These are phyloP conservation scores for Physaria fendleri DNA, from an alignment of 345 rosid genomes.

Conservation along the genomic window DNA sequence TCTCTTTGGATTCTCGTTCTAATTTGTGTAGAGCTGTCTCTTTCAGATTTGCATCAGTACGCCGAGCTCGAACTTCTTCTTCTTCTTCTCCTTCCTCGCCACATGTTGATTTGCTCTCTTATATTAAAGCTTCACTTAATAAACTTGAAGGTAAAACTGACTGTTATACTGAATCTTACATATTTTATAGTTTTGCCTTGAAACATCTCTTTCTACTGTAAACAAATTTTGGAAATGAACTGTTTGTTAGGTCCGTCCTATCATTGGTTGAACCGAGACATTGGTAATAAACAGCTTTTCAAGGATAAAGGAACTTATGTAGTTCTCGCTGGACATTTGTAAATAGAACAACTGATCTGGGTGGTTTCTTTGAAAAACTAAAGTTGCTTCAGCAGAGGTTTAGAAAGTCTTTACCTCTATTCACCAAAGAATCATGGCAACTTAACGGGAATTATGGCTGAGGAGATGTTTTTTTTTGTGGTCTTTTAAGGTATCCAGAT, in stretches of 20 bases:
- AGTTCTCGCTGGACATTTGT: constrained; percentile 51
- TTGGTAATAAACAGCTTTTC: constrained; percentile 33
- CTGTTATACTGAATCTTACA: background rate
- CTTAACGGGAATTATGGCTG: background rate
- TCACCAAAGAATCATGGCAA: background rate
- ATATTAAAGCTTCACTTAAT: constrained; percentile 41
- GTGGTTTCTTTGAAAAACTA: constrained; percentile 46
- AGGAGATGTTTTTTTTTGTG: constrained; percentile 8
- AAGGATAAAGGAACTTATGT: constrained; percentile 44
- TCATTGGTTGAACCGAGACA: constrained; percentile 66
- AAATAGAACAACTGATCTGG: constrained; percentile 26
- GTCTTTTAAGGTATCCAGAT: constrained; percentile 53
- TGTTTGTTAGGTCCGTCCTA: constrained; percentile 50
- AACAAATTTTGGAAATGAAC: constrained; percentile 1
- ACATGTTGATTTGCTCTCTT: constrained; percentile 36
- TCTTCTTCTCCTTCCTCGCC: constrained; percentile 17
- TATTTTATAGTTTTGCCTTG: background rate
- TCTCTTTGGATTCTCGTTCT: constrained; percentile 10
- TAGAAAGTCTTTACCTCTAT: constrained; percentile 7
- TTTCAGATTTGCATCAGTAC: constrained; percentile 47
- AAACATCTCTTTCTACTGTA: background rate
- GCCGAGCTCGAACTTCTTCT: constrained; percentile 32
- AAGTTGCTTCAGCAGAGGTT: constrained; percentile 81
- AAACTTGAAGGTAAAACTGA: constrained; percentile 46
- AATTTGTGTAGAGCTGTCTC: constrained; percentile 43